Evolutionary conservation across 164 flowering plant species (phyloP).

Genomic region (Santalum album): DNA sequence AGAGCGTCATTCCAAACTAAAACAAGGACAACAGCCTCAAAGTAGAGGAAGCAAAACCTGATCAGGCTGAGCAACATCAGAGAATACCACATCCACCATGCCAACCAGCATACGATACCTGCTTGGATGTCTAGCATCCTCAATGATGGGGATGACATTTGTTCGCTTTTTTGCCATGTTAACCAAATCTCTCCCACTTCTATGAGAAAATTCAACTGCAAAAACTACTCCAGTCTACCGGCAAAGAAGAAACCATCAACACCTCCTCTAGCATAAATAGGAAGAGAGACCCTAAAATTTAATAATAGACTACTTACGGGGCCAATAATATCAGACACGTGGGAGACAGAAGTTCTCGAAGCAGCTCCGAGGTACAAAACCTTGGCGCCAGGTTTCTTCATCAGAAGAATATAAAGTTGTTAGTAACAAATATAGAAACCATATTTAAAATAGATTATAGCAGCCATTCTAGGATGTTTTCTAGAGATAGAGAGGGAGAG

Average conservation of each 20-base stretch:
- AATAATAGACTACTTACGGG: conserved; percentile 51
- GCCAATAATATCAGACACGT: conserved; percentile 94
- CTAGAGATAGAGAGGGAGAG: neutral
- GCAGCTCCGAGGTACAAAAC: conserved; percentile 97
- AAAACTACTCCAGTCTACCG: conserved; percentile 68
- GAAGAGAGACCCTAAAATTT: too few species aligned
- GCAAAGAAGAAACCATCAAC: neutral
- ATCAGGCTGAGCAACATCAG: conserved; percentile 98
- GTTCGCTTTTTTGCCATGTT: conserved; percentile 98
- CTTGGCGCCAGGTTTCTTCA: conserved; percentile 69
- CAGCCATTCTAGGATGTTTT: too few species aligned
- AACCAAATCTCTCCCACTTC: conserved; percentile 96
- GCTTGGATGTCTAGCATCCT: conserved; percentile 92
- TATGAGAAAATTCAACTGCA: conserved; percentile 94
- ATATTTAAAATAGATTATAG: too few species aligned
- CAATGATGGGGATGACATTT: conserved; percentile 85
- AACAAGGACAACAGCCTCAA: too few species aligned
- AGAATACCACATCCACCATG: conserved; percentile 85
- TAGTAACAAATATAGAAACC: neutral
- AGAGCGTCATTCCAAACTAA: too few species aligned
- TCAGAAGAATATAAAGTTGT: neutral
- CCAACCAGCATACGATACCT: conserved; percentile 90
- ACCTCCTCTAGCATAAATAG: too few species aligned
- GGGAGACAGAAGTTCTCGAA: conserved; percentile 96
- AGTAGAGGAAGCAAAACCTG: conserved; percentile 56